These are phyloP conservation scores for Blakeslea trispora DNA, from an alignment of 371 early-diverging fungal species.

Conservation along the genomic window DNA sequence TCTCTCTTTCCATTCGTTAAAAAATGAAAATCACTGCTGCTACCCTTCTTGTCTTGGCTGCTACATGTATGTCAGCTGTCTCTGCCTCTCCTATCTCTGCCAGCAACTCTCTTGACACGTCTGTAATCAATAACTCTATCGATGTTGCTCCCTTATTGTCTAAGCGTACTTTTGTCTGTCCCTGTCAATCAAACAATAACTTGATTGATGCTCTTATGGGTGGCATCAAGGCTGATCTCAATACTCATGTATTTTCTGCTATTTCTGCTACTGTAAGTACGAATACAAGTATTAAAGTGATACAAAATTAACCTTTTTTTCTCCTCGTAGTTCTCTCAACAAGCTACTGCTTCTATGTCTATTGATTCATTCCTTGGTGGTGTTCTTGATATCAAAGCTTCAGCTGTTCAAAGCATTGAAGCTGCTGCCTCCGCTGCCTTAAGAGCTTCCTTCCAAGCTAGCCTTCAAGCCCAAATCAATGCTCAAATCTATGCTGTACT, in stretches of 20 bases:
- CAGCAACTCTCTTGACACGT: neutral
- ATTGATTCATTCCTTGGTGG: neutral
- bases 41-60: slow-evolving; percentile 1
- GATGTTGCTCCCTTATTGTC: neutral
- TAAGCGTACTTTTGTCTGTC: neutral
- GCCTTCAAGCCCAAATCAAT: neutral
- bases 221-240: neutral
- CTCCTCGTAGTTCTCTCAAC: neutral
- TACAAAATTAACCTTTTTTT: neutral
- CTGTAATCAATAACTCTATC: neutral
- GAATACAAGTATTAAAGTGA: neutral
- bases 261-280: neutral
- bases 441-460: neutral
- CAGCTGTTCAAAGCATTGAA: neutral
- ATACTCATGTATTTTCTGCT: neutral
- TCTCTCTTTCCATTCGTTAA: slow-evolving; percentile 2
- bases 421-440: neutral
- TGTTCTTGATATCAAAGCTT: neutral
- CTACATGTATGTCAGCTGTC: neutral
- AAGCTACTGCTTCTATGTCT: neutral
- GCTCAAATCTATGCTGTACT: neutral
- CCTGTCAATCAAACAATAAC: neutral
- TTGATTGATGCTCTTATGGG: neutral
- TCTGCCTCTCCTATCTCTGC: neutral
- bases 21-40: slow-evolving; percentile 1